phyloP scores from a whole-genome alignment of 306 rosid genomes.

The Rosa chinensis region DNA sequence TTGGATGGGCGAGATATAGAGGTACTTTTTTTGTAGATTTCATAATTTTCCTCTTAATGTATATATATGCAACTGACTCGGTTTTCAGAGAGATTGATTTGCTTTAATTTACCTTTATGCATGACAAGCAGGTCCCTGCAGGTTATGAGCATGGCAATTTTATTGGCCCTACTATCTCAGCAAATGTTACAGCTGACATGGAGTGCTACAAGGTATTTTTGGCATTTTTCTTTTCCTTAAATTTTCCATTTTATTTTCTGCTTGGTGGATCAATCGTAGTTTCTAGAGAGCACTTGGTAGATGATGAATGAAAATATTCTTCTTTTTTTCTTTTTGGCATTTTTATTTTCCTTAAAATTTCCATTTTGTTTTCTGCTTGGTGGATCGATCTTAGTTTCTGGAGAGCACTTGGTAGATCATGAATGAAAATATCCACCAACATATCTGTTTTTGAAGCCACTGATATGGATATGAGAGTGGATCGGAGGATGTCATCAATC shows the following conservation, averaged over 20 bases:
- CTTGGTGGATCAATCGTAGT: too few species aligned
- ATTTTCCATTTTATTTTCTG: not conserved
- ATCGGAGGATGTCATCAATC: not conserved
- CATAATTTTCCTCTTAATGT: not conserved
- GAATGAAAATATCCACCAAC: not conserved
- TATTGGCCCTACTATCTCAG: constrained; percentile 84
- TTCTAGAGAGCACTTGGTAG: not conserved
- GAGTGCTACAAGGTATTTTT: constrained; percentile 78
- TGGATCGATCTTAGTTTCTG: too few species aligned
- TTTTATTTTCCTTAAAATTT: not conserved
- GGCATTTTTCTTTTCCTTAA: not conserved
- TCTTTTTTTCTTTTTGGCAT: too few species aligned
- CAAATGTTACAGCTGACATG: constrained; percentile 63
- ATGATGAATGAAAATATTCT: not conserved
- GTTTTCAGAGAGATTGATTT: not conserved
- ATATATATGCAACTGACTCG: not conserved
- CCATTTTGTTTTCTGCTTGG: not conserved
- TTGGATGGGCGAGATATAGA: constrained; percentile 81
- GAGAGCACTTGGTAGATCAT: not conserved
- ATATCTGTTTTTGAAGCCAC: not conserved
- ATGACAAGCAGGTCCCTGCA: constrained; percentile 67
- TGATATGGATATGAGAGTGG: too few species aligned
- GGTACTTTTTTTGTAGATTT: constrained; percentile 50
- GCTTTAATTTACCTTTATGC: constrained; percentile 10
- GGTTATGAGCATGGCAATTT: constrained; percentile 90